phyloP scores from a whole-genome alignment of 2,329 filamentous ascomycete species.

The Venturia carpophila region DNA sequence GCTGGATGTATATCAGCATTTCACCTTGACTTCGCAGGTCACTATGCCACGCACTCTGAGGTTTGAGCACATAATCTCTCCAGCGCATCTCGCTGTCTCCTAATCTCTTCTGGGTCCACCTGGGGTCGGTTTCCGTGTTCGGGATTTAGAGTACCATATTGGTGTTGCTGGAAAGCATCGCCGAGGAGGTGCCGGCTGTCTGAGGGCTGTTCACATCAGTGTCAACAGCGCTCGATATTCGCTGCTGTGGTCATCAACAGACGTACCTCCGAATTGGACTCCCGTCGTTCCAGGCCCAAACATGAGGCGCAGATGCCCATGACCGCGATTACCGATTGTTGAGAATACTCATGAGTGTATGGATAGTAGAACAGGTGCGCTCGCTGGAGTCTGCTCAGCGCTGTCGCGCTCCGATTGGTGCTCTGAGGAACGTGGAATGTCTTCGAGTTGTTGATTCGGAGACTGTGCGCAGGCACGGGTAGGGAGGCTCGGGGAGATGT shows the following conservation, averaged over 20 bases:
- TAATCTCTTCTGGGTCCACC: slow-evolving; percentile 42
- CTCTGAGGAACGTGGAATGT: too few relatives aligned
- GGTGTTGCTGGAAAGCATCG: slow-evolving; percentile 36
- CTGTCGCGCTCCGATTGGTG: slow-evolving; percentile 13
- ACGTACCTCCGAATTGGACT: slow-evolving; percentile 39
- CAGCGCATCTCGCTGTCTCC: slow-evolving; percentile 40
- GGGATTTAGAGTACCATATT: slow-evolving; percentile 37
- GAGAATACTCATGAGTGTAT: slow-evolving; percentile 18
- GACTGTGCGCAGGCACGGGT: background rate
- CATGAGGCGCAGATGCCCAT: slow-evolving; percentile 45
- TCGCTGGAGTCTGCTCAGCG: slow-evolving; percentile 6
- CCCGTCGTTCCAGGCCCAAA: slow-evolving; percentile 37
- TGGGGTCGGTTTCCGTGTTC: slow-evolving; percentile 31
- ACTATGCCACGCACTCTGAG: slow-evolving; percentile 34
- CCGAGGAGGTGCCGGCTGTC: slow-evolving; percentile 41
- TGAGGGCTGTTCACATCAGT: slow-evolving; percentile 31
- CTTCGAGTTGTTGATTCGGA: background rate
- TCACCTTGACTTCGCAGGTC: background rate
- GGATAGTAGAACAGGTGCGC: slow-evolving; percentile 17
- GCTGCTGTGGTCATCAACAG: background rate
- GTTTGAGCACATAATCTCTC: slow-evolving; percentile 44
- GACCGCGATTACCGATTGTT: slow-evolving; percentile 23
- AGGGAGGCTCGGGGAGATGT: background rate
- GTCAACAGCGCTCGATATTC: background rate
- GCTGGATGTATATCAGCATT: slow-evolving; percentile 28